phyloP scores from a whole-genome alignment of 2,329 filamentous ascomycete species.

The Diaporthe sp. region DNA sequence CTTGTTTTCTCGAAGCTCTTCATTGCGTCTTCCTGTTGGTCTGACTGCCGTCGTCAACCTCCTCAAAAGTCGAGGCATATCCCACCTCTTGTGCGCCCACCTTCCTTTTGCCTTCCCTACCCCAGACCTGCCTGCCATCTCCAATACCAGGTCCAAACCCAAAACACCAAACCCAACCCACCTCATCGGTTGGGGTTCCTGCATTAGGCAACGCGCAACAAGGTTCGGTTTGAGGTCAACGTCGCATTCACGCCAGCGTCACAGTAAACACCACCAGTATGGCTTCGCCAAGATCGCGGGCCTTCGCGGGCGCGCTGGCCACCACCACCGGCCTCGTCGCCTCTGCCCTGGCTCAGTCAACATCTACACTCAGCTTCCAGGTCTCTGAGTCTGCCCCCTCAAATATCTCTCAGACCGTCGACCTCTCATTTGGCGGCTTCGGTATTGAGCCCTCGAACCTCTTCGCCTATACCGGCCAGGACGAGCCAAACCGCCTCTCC shows the following conservation, averaged over 20 bases:
- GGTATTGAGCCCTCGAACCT: constrained; percentile 66
- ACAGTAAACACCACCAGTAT: constrained; percentile 24
- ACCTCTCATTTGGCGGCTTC: constrained; percentile 61
- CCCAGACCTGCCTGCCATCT: neutral
- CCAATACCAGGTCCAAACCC: neutral
- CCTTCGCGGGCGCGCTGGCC: constrained; percentile 29
- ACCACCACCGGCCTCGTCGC: constrained; percentile 22
- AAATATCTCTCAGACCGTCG: constrained; percentile 43
- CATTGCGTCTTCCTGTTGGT: neutral
- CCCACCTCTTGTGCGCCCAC: neutral
- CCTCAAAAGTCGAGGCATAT: constrained; percentile 26
- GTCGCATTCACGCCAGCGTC: constrained; percentile 10
- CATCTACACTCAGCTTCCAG: constrained; percentile 23
- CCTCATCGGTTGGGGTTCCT: constrained; percentile 26
- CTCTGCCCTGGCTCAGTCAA: constrained; percentile 31
- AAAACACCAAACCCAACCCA: constrained; percentile 13
- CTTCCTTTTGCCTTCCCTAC: neutral
- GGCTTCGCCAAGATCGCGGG: constrained; percentile 29
- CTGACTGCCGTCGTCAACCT: neutral
- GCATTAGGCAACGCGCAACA: constrained; percentile 13
- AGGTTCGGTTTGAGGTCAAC: constrained; percentile 5
- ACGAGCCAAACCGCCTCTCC: constrained; percentile 56
- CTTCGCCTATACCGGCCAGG: constrained; percentile 62
- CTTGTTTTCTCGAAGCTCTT: constrained; percentile 6
- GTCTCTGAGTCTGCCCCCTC: constrained; percentile 32